These are phyloP conservation scores for Volvariella volvacea DNA, from an alignment of 1,284 basidiomycete species.

Conservation along the genomic window DNA sequence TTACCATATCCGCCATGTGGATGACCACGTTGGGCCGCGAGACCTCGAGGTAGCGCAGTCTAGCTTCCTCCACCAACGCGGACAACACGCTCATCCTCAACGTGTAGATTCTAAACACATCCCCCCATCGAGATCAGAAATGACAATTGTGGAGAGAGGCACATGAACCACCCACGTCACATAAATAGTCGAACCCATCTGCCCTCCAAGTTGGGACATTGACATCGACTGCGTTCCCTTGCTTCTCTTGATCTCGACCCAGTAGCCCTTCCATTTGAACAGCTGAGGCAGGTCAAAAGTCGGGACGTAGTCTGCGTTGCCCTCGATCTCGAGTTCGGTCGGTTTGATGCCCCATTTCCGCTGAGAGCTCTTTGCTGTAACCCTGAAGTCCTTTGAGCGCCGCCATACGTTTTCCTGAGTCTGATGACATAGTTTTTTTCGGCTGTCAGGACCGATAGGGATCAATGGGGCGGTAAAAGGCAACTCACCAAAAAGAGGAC, in stretches of 20 bases:
- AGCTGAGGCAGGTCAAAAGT: conserved; percentile 37
- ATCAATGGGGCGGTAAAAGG: not conserved
- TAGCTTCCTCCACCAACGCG: conserved; percentile 38
- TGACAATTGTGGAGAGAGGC: too few species aligned
- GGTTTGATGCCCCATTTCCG: conserved; percentile 35
- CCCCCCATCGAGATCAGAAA: not conserved
- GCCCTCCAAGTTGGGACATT: conserved; percentile 8
- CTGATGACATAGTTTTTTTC: conserved; percentile 16
- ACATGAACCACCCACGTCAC: conserved; percentile 22
- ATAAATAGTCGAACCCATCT: conserved; percentile 15
- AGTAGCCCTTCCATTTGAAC: conserved; percentile 44
- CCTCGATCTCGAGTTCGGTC: conserved; percentile 8
- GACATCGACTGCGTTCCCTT: not conserved
- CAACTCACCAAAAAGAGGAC: conserved; percentile 36
- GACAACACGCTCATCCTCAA: conserved; percentile 36
- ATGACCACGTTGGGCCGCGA: conserved; percentile 39
- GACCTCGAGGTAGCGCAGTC: conserved; percentile 32
- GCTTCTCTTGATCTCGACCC: conserved; percentile 34
- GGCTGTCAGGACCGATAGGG: not conserved
- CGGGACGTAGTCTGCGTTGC: conserved; percentile 41
- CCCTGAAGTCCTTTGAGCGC: conserved; percentile 37
- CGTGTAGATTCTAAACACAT: conserved; percentile 35
- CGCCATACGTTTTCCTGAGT: conserved; percentile 43
- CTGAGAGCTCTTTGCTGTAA: conserved; percentile 34
- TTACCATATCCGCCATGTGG: conserved; percentile 31